These are phyloP conservation scores for Leucaena leucocephala DNA, from an alignment of 306 rosid species.

Conservation along the genomic window DNA sequence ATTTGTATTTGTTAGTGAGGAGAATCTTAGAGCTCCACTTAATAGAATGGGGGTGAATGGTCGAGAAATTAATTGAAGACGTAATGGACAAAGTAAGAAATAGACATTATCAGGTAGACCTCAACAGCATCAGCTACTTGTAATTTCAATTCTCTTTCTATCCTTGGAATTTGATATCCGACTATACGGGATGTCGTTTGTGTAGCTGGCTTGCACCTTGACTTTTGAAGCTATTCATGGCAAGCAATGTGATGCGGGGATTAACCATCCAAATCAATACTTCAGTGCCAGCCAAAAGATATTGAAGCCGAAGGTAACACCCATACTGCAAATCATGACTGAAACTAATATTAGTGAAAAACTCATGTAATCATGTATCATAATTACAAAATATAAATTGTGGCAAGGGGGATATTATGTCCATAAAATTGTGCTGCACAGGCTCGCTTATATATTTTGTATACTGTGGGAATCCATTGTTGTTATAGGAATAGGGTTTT, in stretches of 20 bases:
- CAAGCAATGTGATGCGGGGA: constrained; percentile 80
- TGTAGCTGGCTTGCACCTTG: constrained; percentile 95
- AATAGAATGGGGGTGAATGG: constrained; percentile 78
- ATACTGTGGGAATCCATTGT: not conserved
- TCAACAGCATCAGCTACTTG: constrained; percentile 22
- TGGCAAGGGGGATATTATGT: constrained; percentile 22
- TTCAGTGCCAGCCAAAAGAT: constrained; percentile 80
- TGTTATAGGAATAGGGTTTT: not conserved
- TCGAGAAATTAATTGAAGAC: constrained; percentile 69
- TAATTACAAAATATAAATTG: not conserved
- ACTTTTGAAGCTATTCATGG: constrained; percentile 88
- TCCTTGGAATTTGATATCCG: constrained; percentile 34
- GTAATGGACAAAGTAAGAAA: constrained; percentile 84
- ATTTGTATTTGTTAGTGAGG: constrained; percentile 65
- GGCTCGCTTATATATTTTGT: not conserved
- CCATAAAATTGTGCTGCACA: not conserved
- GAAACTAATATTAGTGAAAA: constrained; percentile 11
- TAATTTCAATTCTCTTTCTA: constrained; percentile 32
- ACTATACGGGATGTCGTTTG: constrained; percentile 39
- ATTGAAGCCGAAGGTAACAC: constrained; percentile 59
- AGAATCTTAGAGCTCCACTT: constrained; percentile 89
- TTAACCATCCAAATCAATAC: constrained; percentile 97
- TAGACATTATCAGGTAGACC: constrained; percentile 95
- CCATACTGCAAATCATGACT: constrained; percentile 14
- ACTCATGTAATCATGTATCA: constrained; percentile 13